Conservation (phyloP, 1,284 basidiomycete genomes). For the Malassezia yamatoensis region DNA sequence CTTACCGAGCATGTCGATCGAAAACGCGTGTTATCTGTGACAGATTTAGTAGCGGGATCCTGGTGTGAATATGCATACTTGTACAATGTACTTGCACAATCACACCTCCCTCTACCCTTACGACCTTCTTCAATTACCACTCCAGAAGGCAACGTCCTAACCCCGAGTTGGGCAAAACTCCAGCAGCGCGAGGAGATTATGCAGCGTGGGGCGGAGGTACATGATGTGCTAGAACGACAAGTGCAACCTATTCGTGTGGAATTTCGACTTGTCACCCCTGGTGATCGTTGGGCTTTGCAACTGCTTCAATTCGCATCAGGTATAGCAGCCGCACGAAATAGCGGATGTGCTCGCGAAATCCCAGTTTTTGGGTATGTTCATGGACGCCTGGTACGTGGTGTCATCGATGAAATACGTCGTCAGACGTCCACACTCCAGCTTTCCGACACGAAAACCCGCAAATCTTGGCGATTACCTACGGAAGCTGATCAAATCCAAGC, state of each 20-base stretch:
- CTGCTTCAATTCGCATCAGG: slow-evolving; percentile 44
- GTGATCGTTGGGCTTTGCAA: slow-evolving; percentile 66
- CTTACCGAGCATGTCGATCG: slow-evolving; percentile 23
- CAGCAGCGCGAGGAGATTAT: slow-evolving; percentile 23
- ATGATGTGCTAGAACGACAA: slow-evolving; percentile 68
- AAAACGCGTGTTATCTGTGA: slow-evolving; percentile 31
- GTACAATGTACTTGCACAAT: slow-evolving; percentile 31
- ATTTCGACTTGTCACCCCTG: slow-evolving; percentile 53
- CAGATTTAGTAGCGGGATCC: slow-evolving; percentile 35
- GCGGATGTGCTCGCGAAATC: slow-evolving; percentile 24
- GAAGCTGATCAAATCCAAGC: slow-evolving; percentile 27
- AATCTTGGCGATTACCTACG: slow-evolving; percentile 21
- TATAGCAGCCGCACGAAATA: slow-evolving; percentile 12
- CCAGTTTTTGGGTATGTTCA: slow-evolving; percentile 36
- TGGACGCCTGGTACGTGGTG: slow-evolving; percentile 31
- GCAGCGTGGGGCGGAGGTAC: slow-evolving; percentile 53
- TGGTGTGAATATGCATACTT: slow-evolving; percentile 42
- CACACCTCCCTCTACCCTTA: slow-evolving; percentile 24
- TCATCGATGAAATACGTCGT: slow-evolving; percentile 35
- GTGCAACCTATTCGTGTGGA: slow-evolving; percentile 56
- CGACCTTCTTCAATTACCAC: slow-evolving; percentile 33
- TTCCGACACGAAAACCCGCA: slow-evolving; percentile 40
- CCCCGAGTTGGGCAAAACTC: slow-evolving; percentile 18
- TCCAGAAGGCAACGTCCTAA: slow-evolving; percentile 21
- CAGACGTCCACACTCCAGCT: not conserved